Evolutionary conservation across 2,329 filamentous ascomycete genomes (phyloP).

Genomic region (Rosellinia necatrix): DNA sequence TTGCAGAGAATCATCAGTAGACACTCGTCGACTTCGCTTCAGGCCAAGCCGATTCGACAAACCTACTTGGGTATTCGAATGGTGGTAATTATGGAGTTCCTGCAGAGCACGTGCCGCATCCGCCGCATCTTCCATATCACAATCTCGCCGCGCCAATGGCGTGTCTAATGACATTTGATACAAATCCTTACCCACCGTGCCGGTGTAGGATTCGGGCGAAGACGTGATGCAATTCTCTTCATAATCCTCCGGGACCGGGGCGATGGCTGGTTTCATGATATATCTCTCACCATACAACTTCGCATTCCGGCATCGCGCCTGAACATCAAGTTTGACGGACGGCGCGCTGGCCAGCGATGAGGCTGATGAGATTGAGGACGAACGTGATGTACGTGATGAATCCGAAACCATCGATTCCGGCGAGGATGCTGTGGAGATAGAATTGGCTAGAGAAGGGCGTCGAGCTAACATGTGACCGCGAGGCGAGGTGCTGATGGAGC

Average conservation of each 20-base stretch:
- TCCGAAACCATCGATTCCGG: constrained; percentile 72
- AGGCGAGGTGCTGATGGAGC: constrained; percentile 55
- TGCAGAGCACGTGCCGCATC: constrained; percentile 64
- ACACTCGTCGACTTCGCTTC: constrained; percentile 65
- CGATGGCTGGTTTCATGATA: constrained; percentile 56
- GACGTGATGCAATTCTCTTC: constrained; percentile 56
- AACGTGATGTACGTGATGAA: constrained; percentile 63
- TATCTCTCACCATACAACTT: constrained; percentile 63
- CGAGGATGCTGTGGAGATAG: constrained; percentile 66
- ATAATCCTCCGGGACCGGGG: constrained; percentile 62
- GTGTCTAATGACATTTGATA: constrained; percentile 55
- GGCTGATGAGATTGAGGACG: constrained; percentile 67
- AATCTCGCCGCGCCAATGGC: constrained; percentile 50
- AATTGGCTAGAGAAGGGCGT: constrained; percentile 66
- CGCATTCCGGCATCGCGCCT: constrained; percentile 66
- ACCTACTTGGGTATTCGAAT: constrained; percentile 38
- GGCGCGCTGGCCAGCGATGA: constrained; percentile 66
- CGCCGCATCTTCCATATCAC: constrained; percentile 55
- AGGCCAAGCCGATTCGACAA: constrained; percentile 47
- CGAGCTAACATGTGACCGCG: constrained; percentile 55
- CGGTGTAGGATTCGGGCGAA: constrained; percentile 62
- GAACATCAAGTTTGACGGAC: constrained; percentile 60
- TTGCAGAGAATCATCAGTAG: constrained; percentile 64
- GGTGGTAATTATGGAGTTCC: constrained; percentile 61
- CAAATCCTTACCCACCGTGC: constrained; percentile 57